A percentile compares a stretch with the other conserved stretches of the same genome.
Conservation (phyloP, 2,329 filamentous ascomycete species). For the Colletotrichum sp. region DNA sequence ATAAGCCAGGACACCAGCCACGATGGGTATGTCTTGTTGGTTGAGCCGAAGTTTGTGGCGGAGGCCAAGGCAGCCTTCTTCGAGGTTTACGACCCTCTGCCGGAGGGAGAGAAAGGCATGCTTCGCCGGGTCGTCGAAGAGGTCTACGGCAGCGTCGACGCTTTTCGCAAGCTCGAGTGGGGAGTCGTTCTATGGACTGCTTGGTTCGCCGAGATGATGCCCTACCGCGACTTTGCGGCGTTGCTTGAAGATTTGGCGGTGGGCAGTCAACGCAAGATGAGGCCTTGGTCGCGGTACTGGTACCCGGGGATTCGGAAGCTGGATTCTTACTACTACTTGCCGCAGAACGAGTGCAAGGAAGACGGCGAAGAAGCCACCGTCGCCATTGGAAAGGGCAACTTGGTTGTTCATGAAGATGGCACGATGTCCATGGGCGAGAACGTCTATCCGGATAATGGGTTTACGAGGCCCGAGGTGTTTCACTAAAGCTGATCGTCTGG, state of each 20-base stretch:
- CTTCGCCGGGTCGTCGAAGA: neutral
- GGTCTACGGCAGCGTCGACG: neutral
- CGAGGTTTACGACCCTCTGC: neutral
- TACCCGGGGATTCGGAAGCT: neutral
- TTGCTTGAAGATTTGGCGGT: neutral
- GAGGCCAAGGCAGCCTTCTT: neutral
- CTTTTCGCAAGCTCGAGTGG: neutral
- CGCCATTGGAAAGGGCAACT: neutral
- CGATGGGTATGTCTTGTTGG: neutral
- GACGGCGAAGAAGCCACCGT: neutral
- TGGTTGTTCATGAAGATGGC: neutral
- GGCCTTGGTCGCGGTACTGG: neutral
- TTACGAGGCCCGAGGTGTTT: neutral
- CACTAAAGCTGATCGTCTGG: no score
- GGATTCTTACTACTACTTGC: neutral
- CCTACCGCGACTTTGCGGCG: neutral
- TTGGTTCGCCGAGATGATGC: neutral
- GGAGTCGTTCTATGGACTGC: neutral
- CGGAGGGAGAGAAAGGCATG: neutral
- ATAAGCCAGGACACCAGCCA: neutral
- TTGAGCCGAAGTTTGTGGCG: neutral
- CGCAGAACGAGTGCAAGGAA: neutral
- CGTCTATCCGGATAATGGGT: neutral
- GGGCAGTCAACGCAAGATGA: neutral
- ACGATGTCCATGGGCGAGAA: neutral